These are phyloP conservation scores for Intubia oerlemansii DNA, from an alignment of 2,329 filamentous ascomycete species.

Conservation along the genomic window DNA sequence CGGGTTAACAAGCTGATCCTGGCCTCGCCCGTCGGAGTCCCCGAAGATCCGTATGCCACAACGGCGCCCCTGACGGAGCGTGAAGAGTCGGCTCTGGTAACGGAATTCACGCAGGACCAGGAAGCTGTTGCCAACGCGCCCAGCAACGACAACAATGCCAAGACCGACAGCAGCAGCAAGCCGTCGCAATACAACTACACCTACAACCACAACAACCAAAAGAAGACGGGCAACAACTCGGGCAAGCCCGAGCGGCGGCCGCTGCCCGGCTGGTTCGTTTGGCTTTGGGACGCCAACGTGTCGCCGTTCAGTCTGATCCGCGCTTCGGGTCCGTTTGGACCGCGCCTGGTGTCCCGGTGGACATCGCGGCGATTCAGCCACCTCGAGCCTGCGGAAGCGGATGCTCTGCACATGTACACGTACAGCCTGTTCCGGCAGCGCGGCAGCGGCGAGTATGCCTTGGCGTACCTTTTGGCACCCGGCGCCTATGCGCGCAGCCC, in stretches of 20 bases:
- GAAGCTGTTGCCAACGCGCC: constrained; percentile 18
- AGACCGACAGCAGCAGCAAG: constrained; percentile 10
- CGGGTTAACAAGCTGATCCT: constrained; percentile 90
- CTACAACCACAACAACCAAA: constrained; percentile 13
- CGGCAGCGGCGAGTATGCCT: constrained; percentile 81
- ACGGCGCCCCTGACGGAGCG: constrained; percentile 63
- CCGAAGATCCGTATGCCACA: constrained; percentile 81
- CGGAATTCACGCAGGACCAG: constrained; percentile 65
- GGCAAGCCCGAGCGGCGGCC: constrained; percentile 22
- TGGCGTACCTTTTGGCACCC: constrained; percentile 81
- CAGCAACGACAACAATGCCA: constrained; percentile 11
- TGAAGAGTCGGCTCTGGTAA: constrained; percentile 46
- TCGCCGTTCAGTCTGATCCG: constrained; percentile 86
- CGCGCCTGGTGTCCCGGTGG: constrained; percentile 85
- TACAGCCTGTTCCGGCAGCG: constrained; percentile 87
- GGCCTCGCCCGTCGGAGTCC: constrained; percentile 82
- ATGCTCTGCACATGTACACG: constrained; percentile 77
- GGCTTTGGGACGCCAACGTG: constrained; percentile 92
- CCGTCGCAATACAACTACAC: constrained; percentile 11
- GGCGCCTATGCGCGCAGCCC: constrained; percentile 82
- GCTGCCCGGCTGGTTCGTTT: constrained; percentile 69
- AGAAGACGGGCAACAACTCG: neutral
- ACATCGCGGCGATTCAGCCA: constrained; percentile 83
- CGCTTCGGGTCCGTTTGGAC: constrained; percentile 72
- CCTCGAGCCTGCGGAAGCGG: constrained; percentile 56